Conservation (phyloP, 306 rosid genomes). For the Pachyrhizus erosus region DNA sequence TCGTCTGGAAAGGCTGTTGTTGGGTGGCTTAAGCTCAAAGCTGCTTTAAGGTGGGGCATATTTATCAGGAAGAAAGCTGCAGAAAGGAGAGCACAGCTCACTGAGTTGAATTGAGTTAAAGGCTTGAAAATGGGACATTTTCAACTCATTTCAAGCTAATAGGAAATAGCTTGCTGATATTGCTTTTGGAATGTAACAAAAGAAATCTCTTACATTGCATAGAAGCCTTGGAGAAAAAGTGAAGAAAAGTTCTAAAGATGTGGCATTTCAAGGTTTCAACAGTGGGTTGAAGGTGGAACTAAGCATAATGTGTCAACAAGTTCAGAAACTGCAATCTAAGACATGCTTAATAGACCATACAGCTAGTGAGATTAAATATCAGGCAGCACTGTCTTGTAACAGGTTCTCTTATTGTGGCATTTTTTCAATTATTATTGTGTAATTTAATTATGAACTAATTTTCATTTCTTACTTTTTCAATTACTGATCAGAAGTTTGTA, state of each 20-base stretch:
- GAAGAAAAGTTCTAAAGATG: neutral
- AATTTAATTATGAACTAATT: constrained; percentile 41
- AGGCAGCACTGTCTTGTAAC: constrained; percentile 35
- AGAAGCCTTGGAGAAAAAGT: neutral
- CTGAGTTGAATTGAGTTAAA: constrained; percentile 69
- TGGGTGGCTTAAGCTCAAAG: constrained; percentile 95
- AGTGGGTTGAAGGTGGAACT: constrained; percentile 36
- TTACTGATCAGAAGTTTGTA: constrained; percentile 37
- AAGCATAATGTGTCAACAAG: constrained; percentile 1
- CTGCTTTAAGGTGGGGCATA: constrained; percentile 93
- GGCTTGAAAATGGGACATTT: constrained; percentile 34
- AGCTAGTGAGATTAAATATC: neutral
- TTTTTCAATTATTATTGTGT: constrained; percentile 21
- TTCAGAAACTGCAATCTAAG: constrained; percentile 4
- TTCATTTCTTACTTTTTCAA: constrained; percentile 24
- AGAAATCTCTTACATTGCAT: constrained; percentile 8
- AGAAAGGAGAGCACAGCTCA: constrained; percentile 84
- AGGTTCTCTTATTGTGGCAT: constrained; percentile 33
- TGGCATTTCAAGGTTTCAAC: constrained; percentile 10
- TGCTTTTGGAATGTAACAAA: constrained; percentile 28
- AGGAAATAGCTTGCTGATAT: constrained; percentile 11
- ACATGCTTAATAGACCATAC: constrained; percentile 22
- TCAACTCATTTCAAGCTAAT: constrained; percentile 36
- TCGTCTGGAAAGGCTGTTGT: constrained; percentile 81
- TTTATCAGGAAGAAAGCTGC: constrained; percentile 80